Evolutionary conservation across 192 early-diverging fungal genomes (phyloP).

Genomic region (Backusella macrospora): DNA sequence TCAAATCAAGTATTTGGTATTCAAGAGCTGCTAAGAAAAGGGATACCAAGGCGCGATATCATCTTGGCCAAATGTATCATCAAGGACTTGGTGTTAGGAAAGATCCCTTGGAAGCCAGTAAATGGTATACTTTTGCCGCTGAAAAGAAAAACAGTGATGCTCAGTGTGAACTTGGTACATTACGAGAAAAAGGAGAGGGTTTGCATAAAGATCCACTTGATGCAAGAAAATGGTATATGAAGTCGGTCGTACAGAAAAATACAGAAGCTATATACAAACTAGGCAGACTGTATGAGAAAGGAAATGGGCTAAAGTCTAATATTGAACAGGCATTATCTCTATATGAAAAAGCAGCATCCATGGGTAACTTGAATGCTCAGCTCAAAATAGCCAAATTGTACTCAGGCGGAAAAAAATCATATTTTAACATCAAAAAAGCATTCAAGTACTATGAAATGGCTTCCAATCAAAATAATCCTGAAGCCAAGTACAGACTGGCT

Average conservation of each 20-base stretch:
- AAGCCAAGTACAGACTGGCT: neutral
- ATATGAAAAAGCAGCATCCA: neutral
- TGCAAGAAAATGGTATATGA: neutral
- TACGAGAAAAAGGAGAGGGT: conserved; percentile 3
- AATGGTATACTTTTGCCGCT: neutral
- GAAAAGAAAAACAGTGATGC: neutral
- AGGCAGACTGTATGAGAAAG: neutral
- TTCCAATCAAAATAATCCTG: neutral
- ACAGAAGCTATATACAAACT: neutral
- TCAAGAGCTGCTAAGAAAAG: conserved; percentile 30
- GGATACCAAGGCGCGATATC: conserved; percentile 29
- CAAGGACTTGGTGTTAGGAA: conserved; percentile 17
- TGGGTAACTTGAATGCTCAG: neutral
- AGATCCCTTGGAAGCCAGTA: conserved; percentile 6
- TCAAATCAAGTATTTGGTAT: conserved; percentile 37
- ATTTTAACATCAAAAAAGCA: conserved; percentile 28
- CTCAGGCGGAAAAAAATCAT: conserved; percentile 17
- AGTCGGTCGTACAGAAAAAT: neutral
- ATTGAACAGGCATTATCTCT: neutral
- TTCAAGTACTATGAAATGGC: conserved; percentile 32
- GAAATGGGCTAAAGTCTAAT: neutral
- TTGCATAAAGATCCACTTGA: neutral
- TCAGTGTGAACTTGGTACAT: neutral
- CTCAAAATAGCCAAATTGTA: neutral
- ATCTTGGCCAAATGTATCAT: conserved; percentile 12